Base-by-base conservation (phyloP, 148 eudicot species). In the Camellia granthamiana region DNA sequence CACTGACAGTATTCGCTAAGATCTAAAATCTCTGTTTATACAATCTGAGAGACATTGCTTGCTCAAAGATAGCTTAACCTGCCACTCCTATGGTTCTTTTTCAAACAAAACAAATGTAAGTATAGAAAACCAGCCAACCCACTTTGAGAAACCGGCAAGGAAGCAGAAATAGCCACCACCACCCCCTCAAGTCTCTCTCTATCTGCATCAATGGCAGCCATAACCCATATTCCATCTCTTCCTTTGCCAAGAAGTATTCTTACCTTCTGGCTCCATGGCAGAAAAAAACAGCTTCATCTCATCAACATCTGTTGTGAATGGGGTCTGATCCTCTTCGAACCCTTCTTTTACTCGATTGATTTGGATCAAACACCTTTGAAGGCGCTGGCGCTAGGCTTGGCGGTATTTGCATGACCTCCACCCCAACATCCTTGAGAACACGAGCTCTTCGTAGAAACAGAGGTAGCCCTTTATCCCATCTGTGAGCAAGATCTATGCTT, bases 311-410 rank as follows among this genome's bases (percentile, higher is more conserved):
- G 78, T 94, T 94, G 77, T 94, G 98, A 74, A 94, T 94, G 0
- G 98, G 98, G 82, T 94, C 92, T 4, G 95, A 90, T 69, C 95
- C 97, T 80, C 89, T 79, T 77, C 89, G 78, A 62, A 93, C 90
- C 78, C 90, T 79, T 86, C 98, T 82, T 81, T 92, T 88, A 75
- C 85, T 88, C 4, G 91, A 90, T 81, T 85, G 89, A 71, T 86
- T 87, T 0, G 90, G 95, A 81, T 91, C 90, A 70, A 90, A 84
- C 62, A 81, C 79, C 58, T 13, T 66, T 16, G 87, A 79, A 62
- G 92, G 90, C 18, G 84, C 61, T 9, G 93, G 91, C 11, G 92
- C 92, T 55, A 77, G 75, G 78, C 84, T 81, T 72, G 88, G 84
- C 7, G 58, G 77, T 63, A 54, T 60, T 5, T 78, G 78, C 86